Evolutionary conservation across 352 stramenopile species (phyloP).

Genomic region (Phytophthora megakarya): DNA sequence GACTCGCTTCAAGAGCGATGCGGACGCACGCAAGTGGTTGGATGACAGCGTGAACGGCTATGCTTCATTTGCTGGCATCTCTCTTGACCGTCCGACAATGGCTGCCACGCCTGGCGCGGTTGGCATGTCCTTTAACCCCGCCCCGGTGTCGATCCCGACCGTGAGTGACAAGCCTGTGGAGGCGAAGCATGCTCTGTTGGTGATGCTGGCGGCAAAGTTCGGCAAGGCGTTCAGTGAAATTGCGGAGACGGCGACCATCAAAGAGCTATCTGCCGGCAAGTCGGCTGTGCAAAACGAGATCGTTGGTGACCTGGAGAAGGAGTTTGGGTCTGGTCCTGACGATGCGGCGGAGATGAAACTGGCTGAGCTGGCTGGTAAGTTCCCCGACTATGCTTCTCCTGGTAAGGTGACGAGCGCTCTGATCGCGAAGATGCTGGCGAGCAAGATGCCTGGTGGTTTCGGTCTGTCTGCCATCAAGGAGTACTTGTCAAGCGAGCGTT

Average conservation of each 20-base stretch:
- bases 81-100: conserved; percentile 43
- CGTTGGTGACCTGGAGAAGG: conserved; percentile 82
- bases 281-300: conserved; percentile 91
- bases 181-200: conserved; percentile 75
- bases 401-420: conserved; percentile 78
- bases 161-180: conserved; percentile 69
- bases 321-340: conserved; percentile 82
- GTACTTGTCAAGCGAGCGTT: conserved; percentile 73
- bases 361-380: conserved; percentile 68
- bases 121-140: conserved; percentile 44
- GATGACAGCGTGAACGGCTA: conserved; percentile 76
- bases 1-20: conserved; percentile 72
- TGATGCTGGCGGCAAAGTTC: conserved; percentile 81
- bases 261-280: conserved; percentile 81
- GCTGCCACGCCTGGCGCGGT: conserved; percentile 32
- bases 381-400: conserved; percentile 65
- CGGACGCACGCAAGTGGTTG: conserved; percentile 80
- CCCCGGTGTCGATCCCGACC: conserved; percentile 54
- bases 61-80: conserved; percentile 73
- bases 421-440: conserved; percentile 80
- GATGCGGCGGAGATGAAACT: conserved; percentile 83
- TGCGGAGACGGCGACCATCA: conserved; percentile 66
- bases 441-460: conserved; percentile 87
- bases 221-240: conserved; percentile 75
- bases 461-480: conserved; percentile 73